A percentile compares a stretch with the other conserved stretches of the same genome.
phyloP scores from a whole-genome alignment of 2,329 filamentous ascomycete species.

The Lasiodiplodia gonubiensis region DNA sequence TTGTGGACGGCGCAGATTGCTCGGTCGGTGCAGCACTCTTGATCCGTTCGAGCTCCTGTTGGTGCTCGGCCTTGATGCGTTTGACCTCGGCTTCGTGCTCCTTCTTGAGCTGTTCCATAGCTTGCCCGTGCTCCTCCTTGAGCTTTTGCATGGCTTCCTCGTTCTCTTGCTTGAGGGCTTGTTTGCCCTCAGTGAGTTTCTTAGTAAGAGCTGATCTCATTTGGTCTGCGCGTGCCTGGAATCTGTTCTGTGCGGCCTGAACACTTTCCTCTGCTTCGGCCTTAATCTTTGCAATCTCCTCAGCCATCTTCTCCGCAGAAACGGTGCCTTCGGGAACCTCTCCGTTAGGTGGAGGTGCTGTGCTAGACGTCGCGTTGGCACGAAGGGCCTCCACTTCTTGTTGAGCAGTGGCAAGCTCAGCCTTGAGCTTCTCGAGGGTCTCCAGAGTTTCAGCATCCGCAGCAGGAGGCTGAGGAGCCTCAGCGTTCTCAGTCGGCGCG shows the following conservation, averaged over 20 bases:
- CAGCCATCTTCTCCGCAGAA: constrained; percentile 56
- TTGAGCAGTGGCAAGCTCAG: constrained; percentile 51
- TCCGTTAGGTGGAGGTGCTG: constrained; percentile 17
- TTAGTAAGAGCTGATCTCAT: constrained; percentile 73
- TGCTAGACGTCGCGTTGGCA: constrained; percentile 38
- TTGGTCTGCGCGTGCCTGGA: constrained; percentile 70
- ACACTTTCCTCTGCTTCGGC: constrained; percentile 50
- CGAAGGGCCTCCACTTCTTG: constrained; percentile 55
- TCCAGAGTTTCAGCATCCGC: constrained; percentile 19
- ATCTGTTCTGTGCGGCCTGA: constrained; percentile 68
- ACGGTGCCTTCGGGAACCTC: constrained; percentile 33
- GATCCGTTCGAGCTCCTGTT: constrained; percentile 45
- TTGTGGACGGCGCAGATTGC: neutral
- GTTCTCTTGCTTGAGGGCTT: constrained; percentile 45
- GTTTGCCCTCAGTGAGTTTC: constrained; percentile 65
- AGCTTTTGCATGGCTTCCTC: constrained; percentile 46
- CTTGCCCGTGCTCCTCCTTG: constrained; percentile 53
- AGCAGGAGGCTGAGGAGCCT: constrained; percentile 11
- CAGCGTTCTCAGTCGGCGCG: constrained; percentile 3
- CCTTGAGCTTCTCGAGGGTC: constrained; percentile 43
- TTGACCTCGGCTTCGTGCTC: constrained; percentile 41
- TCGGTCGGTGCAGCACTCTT: neutral
- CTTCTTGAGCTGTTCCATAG: constrained; percentile 39
- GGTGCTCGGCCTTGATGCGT: constrained; percentile 43
- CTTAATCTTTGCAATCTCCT: constrained; percentile 48